A percentile compares a stretch with the other conserved stretches of the same genome.
Evolutionary conservation across 1,139 yeast species (phyloP).

Genomic region (Yamadazyma oceani): DNA sequence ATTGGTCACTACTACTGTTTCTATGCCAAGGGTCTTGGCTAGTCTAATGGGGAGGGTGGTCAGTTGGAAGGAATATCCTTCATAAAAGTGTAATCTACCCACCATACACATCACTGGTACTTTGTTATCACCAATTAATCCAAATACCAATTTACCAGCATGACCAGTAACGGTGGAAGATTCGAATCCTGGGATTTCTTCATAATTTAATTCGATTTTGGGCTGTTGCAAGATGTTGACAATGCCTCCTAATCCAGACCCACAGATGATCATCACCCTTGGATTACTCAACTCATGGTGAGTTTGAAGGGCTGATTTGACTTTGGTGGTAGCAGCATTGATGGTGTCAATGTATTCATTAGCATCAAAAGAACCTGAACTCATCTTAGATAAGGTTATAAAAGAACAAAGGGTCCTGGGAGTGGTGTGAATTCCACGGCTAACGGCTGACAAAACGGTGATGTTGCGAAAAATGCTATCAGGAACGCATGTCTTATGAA

Average conservation of each 20-base stretch:
- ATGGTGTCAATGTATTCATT: conserved; percentile 17
- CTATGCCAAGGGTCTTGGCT: conserved; percentile 61
- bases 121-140: conserved; percentile 63
- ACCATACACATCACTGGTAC: conserved; percentile 92
- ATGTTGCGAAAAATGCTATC: too few relatives aligned
- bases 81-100: conserved; percentile 89
- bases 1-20: conserved; percentile 74
- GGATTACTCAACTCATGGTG: conserved; percentile 35
- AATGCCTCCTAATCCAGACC: conserved; percentile 91
- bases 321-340: conserved; percentile 20
- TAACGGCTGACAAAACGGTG: too few relatives aligned
- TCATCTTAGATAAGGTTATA: too few relatives aligned
- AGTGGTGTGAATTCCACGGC: too few relatives aligned
- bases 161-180: conserved; percentile 88
- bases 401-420: too few relatives aligned
- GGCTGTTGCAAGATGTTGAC: conserved; percentile 52
- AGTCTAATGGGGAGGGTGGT: conserved; percentile 87
- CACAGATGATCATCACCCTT: conserved; percentile 79
- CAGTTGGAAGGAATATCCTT: conserved; percentile 78
- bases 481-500: too few relatives aligned
- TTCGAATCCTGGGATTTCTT: conserved; percentile 76
- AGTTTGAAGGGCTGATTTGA: conserved; percentile 15
- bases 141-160: conserved; percentile 79
- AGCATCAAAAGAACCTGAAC: conserved; percentile 6
- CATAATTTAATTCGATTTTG: conserved; percentile 56